Evolutionary conservation across 2,329 filamentous ascomycete species (phyloP).

Genomic region (Colletotrichum navitas): DNA sequence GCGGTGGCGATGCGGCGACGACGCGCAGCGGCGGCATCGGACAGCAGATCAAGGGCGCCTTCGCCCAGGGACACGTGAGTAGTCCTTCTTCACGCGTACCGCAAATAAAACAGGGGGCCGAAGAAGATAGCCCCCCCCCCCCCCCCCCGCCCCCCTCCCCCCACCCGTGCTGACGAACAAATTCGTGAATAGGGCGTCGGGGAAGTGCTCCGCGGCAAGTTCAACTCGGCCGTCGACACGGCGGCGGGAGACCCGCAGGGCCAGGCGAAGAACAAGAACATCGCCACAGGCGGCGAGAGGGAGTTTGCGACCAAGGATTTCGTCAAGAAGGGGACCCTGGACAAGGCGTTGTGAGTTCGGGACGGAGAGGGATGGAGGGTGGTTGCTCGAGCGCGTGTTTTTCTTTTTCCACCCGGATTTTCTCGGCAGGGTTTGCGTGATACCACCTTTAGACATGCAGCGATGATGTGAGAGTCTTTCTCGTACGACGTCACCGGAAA

Average conservation of each 20-base stretch:
- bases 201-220: conserved; percentile 46
- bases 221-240: conserved; percentile 52
- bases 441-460: background rate
- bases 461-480: background rate
- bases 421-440: background rate
- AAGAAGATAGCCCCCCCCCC: too few species aligned
- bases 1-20: conserved; percentile 37
- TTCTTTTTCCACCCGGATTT: background rate
- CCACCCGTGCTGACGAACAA: background rate
- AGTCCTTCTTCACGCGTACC: too few species aligned
- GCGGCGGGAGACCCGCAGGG: conserved; percentile 49
- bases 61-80: conserved; percentile 41
- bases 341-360: conserved; percentile 30
- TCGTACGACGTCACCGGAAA: background rate
- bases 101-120: too few species aligned
- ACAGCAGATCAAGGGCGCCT: conserved; percentile 34
- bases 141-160: too few species aligned
- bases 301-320: conserved; percentile 42
- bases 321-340: conserved; percentile 31
- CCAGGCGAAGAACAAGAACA: conserved; percentile 51
- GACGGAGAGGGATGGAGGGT: too few species aligned
- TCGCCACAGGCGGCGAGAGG: conserved; percentile 36
- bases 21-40: conserved; percentile 34
- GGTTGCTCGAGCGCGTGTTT: background rate
- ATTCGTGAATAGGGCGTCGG: conserved; percentile 17